Base-by-base conservation (phyloP, 805 yeast genomes). In the Candida mattraensis region DNA sequence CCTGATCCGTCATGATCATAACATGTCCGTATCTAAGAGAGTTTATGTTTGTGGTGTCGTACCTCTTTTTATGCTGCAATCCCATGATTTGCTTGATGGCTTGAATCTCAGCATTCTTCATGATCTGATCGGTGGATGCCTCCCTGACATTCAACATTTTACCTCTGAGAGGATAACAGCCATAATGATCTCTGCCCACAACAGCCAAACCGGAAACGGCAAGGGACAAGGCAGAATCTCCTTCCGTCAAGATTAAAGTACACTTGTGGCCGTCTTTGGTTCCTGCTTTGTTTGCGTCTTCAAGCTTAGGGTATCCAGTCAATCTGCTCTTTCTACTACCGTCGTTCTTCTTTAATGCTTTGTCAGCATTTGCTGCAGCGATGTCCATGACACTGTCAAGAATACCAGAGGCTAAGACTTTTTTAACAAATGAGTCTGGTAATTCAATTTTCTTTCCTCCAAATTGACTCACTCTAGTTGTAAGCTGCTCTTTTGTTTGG, bases 1-100 rank as follows among this genome's bases (percentile, higher is more conserved):
- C 99, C 66, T 93, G 99, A 83, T 93, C 99, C 5, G 99, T 88
- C 98, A 93, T 93, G 58, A 93, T 88, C 98, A 93, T 93, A 33
- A 93, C 75, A 59, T 88, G 96, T 23, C 99, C 99, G 56, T 93
- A 93, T 59, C 99, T 78, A 44, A 93, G 68, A 4, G 83, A 79
- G 39, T 76, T 75, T 11, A 84, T 69, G 46, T 80, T 83, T 14
- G 79, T 80, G 1, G 60, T 40, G 13, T 60, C 65, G 57, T 93
- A 93, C 27, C 69, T 70, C 63, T 87, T 91, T 52, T 84, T 87
- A 63, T 93, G 99, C 60, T 89, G 96, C 37, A 93, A 69, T 14
- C 99, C 99, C 69, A 93, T 84, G 51, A 93, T 93, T 58, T 91
- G 88, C 58, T 93, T 93, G 53, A 93, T 76, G 3, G 97, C 96